Evolutionary conservation across 202 grass and related monocot genomes (phyloP).

Genomic region (Schoenoplectus triqueter): DNA sequence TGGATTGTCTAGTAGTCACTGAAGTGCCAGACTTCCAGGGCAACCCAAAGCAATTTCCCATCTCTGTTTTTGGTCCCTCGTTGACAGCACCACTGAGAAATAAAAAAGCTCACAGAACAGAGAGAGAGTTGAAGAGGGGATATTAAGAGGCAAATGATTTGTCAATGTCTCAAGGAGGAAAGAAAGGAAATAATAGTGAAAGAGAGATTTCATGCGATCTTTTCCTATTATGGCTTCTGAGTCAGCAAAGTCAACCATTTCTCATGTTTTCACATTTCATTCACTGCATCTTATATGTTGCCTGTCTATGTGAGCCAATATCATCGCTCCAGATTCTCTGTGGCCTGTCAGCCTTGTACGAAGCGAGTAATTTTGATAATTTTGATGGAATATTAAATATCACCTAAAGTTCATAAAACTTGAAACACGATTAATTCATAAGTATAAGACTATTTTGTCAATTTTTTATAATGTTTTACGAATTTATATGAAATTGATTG

Average conservation of each 20-base stretch:
- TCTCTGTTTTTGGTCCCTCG: conserved; percentile 19
- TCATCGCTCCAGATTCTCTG: neutral
- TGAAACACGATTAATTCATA: too few relatives aligned
- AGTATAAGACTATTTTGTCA: too few relatives aligned
- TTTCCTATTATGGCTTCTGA: conserved; percentile 35
- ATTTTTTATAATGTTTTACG: too few relatives aligned
- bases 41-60: conserved; percentile 48
- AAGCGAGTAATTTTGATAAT: too few relatives aligned
- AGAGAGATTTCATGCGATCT: neutral
- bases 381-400: too few relatives aligned
- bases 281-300: neutral
- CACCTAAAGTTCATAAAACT: too few relatives aligned
- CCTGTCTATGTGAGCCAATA: neutral
- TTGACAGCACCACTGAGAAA: neutral
- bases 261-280: conserved; percentile 19
- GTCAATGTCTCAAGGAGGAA: conserved; percentile 14
- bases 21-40: conserved; percentile 17
- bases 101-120: neutral
- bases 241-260: conserved; percentile 42
- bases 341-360: neutral
- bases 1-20: conserved; percentile 27
- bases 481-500: too few relatives aligned
- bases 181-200: conserved; percentile 27
- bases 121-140: conserved; percentile 17
- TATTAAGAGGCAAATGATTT: neutral